Base-by-base conservation (phyloP, 768 basidiomycete genomes). In the Lentinula detonsa region DNA sequence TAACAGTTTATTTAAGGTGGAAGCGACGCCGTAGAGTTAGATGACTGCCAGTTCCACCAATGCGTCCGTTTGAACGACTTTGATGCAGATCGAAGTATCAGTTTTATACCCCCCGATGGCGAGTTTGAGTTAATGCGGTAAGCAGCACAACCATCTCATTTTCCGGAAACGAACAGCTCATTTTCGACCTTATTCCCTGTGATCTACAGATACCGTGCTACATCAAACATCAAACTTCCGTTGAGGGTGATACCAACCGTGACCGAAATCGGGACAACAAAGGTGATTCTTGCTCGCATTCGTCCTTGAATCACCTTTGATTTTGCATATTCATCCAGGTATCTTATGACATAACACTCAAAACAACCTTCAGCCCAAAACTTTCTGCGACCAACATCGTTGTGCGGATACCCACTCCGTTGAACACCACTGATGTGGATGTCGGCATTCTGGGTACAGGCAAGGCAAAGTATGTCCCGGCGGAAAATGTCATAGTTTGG, bases 21-120 rank as follows among this genome's bases (percentile, higher is more conserved):
- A 33, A 16, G 50, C 18, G 89, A 92, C 65, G 91, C 93, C 2
- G 96, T 99, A 37, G 95, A 98, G 71, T 77, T 98, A 50, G 97
- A 99, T 68, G 97, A 99, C 71, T 98, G 96, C 73, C 91, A 92
- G 61, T 98, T 98, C 80, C 97, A 99, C 67, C 97, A 99, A 73
- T 99, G 97, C 71, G 97, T 99, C 23, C 84, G 95, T 61, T 76
- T 99, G 46, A 88, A 92, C 64, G 95, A 95, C 73, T 99, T 98
- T 69, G 95, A 98, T 71, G 87, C 92, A 5, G 88, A 85, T 59
- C 83, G 97, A 48, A 94, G 93, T 1, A 98, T 99, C 74, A 95
- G 90, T 68, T 98, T 98, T 74, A 88, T 98, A 39, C 97, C 97
- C 0, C 97, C 97, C 2, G 97, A 99, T 68, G 97, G 97, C 31